Base-by-base conservation (phyloP, 2,329 filamentous ascomycete genomes). In the Apiospora marii region DNA sequence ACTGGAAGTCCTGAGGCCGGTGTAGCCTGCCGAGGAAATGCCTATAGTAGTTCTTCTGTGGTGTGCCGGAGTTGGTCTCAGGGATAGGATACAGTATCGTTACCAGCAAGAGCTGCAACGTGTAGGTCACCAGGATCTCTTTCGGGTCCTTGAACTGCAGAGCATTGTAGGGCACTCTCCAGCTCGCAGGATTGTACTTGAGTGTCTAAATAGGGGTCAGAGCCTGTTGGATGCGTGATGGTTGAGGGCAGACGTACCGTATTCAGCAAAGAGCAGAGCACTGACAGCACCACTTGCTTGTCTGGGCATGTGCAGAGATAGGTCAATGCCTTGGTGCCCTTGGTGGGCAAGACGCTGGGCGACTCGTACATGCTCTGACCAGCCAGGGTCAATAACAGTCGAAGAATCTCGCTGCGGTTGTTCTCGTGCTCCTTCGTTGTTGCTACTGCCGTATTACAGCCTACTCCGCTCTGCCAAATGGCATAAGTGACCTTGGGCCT, bases 381-480 rank as follows among this genome's bases (percentile, higher is more conserved):
- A 16, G 94, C 91, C 74, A 99, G 84, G 0, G 95, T 95, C 75
- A 99, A 87, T 53, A 99, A 88, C 72, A 99, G 86, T 30, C 96
- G 91, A 78, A 98, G 83, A 43, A 98, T 92, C 83, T 99, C 96
- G 76, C 93, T 95, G 73, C 96, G 91, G 82, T 98, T 98, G 84
- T 89, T 97, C 84, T 99, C 96, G 73, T 94, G 92, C 78, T 98
- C 95, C 81, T 94, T 97, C 70, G 92, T 98, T 4, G 95, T 96
- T 13, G 92, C 92, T 77, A 97, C 91, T 6, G 95, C 91, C 22
- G 93, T 94, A 82, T 98, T 97, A 85, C 96, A 98, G 19, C 96
- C 96, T 43, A 99, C 96, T 68, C 96, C 96, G 80, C 94, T 98
- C 84, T 98, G 95, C 96, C 96, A 99, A 80, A 99, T 98, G 71